phyloP scores from a whole-genome alignment of 2,329 filamentous ascomycete genomes.

The Neopestalotiopsis rosae region DNA sequence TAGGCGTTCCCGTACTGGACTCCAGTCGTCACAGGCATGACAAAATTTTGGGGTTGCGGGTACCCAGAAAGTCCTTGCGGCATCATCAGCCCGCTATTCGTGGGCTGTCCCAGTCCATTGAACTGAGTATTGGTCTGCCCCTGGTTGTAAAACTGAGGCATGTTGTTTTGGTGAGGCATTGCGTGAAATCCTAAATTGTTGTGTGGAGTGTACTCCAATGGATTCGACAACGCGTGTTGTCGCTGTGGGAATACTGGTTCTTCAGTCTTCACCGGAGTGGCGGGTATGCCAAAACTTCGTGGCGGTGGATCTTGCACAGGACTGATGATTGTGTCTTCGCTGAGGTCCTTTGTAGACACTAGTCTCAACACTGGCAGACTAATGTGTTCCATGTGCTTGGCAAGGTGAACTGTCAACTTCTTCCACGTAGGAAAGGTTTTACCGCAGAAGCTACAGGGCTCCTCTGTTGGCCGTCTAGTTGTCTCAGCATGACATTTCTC shows the following conservation, averaged over 20 bases:
- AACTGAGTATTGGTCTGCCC: conserved; percentile 3
- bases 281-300: conserved; percentile 40
- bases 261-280: conserved; percentile 39
- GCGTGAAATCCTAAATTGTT: conserved; percentile 26
- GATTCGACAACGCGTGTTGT: conserved; percentile 23
- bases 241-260: conserved; percentile 27
- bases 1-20: conserved; percentile 35
- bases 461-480: conserved; percentile 67
- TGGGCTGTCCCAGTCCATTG: conserved; percentile 21
- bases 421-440: conserved; percentile 86
- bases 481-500: conserved; percentile 80
- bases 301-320: conserved; percentile 64
- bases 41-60: conserved; percentile 33
- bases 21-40: conserved; percentile 37
- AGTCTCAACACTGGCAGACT: conserved; percentile 78
- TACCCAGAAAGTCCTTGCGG: conserved; percentile 27
- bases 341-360: conserved; percentile 57
- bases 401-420: conserved; percentile 90
- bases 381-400: conserved; percentile 93
- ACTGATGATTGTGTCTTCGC: conserved; percentile 70
- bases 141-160: conserved; percentile 26
- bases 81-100: conserved; percentile 30
- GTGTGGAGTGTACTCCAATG: conserved; percentile 27
- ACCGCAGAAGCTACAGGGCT: conserved; percentile 87
- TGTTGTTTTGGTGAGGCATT: not conserved